phyloP scores from a whole-genome alignment of 192 early-diverging fungal species.

The Paraglomus brasilianum region DNA sequence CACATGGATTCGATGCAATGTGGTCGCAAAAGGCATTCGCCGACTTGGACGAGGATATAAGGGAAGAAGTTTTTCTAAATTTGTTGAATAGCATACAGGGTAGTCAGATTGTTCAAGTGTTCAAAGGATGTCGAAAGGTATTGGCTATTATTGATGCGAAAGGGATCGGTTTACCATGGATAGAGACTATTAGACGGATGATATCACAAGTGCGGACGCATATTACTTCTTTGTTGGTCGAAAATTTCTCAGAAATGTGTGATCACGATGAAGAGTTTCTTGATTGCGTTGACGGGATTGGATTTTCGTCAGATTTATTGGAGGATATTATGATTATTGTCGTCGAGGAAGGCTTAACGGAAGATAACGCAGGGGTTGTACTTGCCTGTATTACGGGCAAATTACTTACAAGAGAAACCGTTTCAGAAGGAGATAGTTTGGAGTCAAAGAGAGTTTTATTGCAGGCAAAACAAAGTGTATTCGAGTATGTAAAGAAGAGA shows the following conservation, averaged over 20 bases:
- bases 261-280: slow-evolving; percentile 27
- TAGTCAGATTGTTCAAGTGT: slow-evolving; percentile 12
- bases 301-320: slow-evolving; percentile 26
- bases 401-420: slow-evolving; percentile 25
- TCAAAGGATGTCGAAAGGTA: slow-evolving; percentile 27
- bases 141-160: slow-evolving; percentile 22
- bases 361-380: slow-evolving; percentile 10
- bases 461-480: slow-evolving; percentile 26
- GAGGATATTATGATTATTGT: slow-evolving; percentile 29
- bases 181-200: slow-evolving; percentile 21
- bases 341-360: slow-evolving; percentile 25
- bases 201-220: slow-evolving; percentile 2
- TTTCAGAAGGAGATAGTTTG: slow-evolving; percentile 17
- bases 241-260: slow-evolving; percentile 28
- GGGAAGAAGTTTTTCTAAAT: slow-evolving; percentile 25
- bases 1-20: slow-evolving; percentile 28
- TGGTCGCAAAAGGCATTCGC: slow-evolving; percentile 30
- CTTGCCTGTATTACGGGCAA: slow-evolving; percentile 24
- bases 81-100: slow-evolving; percentile 25
- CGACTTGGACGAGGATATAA: slow-evolving; percentile 21
- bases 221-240: slow-evolving; percentile 19
- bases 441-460: slow-evolving; percentile 19
- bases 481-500: slow-evolving; percentile 27
- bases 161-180: slow-evolving; percentile 28
- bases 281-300: slow-evolving; percentile 31